Evolutionary conservation across 768 basidiomycete genomes (phyloP).

Genomic region (Xerocomellus intermedius): DNA sequence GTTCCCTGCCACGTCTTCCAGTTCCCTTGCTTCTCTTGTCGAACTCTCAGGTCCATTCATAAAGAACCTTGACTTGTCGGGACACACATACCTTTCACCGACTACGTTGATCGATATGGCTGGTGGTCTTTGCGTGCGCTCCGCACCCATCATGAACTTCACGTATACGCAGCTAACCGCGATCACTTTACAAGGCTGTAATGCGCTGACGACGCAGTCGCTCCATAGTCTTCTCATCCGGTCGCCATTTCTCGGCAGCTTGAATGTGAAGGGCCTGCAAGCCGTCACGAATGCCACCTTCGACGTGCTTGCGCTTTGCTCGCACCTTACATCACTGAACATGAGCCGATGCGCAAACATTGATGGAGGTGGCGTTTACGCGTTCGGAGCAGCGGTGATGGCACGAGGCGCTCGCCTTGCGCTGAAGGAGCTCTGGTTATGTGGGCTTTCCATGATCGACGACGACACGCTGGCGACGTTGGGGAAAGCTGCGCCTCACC

Average conservation of each 20-base stretch:
- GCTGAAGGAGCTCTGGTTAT: constrained; percentile 64
- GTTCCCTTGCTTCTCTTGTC: constrained; percentile 53
- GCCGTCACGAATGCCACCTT: constrained; percentile 76
- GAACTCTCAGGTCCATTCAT: constrained; percentile 63
- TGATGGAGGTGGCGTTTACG: constrained; percentile 59
- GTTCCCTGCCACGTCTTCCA: constrained; percentile 56
- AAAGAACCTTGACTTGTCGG: constrained; percentile 57
- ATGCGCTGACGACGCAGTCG: constrained; percentile 57
- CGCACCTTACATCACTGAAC: constrained; percentile 58
- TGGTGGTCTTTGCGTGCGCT: constrained; percentile 49
- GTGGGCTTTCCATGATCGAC: constrained; percentile 59
- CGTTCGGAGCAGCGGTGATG: constrained; percentile 44
- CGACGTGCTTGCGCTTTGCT: constrained; percentile 60
- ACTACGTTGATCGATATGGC: constrained; percentile 52
- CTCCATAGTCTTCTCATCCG: constrained; percentile 68
- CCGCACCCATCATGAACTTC: constrained; percentile 28
- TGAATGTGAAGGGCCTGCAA: constrained; percentile 66
- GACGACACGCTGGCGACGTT: constrained; percentile 64
- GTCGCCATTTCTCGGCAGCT: constrained; percentile 54
- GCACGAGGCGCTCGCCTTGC: constrained; percentile 47
- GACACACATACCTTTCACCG: constrained; percentile 53
- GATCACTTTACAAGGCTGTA: constrained; percentile 75
- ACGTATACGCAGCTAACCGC: constrained; percentile 64
- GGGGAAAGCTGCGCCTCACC: constrained; percentile 63
- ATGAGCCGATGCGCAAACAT: constrained; percentile 70